Base-by-base conservation (phyloP, 2,329 filamentous ascomycete genomes). In the Aspergillus tanneri region DNA sequence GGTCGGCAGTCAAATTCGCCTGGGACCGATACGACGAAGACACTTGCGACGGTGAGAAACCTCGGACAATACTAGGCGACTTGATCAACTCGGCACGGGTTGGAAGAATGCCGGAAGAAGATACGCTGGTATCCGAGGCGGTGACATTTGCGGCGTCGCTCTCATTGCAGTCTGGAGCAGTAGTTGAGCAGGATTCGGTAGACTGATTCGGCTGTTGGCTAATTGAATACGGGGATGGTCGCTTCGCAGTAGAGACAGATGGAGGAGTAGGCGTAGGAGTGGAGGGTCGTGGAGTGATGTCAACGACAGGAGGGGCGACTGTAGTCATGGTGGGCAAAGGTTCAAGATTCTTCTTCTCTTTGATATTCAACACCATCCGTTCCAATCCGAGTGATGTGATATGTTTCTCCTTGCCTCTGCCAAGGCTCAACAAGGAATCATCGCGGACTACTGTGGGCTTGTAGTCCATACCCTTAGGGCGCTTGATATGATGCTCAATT, bases 361-460 rank as follows among this genome's bases (percentile, higher is more conserved):
- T 88, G 66, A 96, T 96, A 30, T 86, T 90, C 47, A 88, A 83
- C 34, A 96, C 89, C 82, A 97, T 95, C 75, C 95, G 95, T 71
- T 96, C 90, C 23, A 97, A 79, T 61, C 93, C 88, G 63, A 89
- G 82, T 5, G 92, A 90, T n/a, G 90, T 95, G 58, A 96, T 92
- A 72, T 96, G 91, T 63, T 88, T 87, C 67, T 93, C 88, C 47
- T 78, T 83, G 56, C 85, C 85, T 55, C 87, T 83, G 65, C 85
- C 88, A 51, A 87, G 81, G 68, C 81, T 85, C 18, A 70, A 56
- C 65, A 81, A 79, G 23, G 81, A 70, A 42, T 76, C 69, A 21
- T 79, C 66, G 64, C 81, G 62, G 78, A 84, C 65, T 8, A 73
- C 69, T 5, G 65, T 57, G n/a, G 66, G 66, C 52, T 67, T 67